Evolutionary conservation across 176 grass and related monocot species (phyloP), one percentile per base, ranked within the genome.

Genomic region (Juncus effusus): DNA sequence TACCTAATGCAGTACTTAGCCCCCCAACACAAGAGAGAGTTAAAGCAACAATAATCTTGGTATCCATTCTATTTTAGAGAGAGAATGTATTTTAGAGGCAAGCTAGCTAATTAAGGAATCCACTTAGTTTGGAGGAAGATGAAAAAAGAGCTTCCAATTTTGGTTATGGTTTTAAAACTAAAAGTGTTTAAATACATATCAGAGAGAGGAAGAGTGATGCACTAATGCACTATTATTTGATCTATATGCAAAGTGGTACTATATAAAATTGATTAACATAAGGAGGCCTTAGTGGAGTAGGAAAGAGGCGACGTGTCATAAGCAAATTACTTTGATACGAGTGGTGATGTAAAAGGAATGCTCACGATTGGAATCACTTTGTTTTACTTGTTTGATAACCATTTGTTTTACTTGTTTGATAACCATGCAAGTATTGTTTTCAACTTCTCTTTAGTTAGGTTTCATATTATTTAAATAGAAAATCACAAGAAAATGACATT

Each of bases 1-100:
- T 90, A 90, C 87, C 87, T 12, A 90, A 73, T 14, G 87, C 81
- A 44, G 87, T 90, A 79, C 87, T 90, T 40, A 90, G 55, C 16
- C 87, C 87, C 2, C 87, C 87, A 6, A 90, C 76, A 60, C 86
- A 75, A 36, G 87, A 90, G 52, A 90, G 76, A 51, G 82, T 61
- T 16, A 90, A 73, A 9, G 87, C 79, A 51, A 86, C 87, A 38
- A 44, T 3, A 64, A 90, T 38, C 59, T 90, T 86, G 4, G 82
- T 75, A 80, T 90, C 82, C 87, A 90, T 90, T 61, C 44, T 66
- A 13, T 42, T 49, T 42, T 57, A 10, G 1, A 59, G 54, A 72
- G 11, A 14, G 10, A 42, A 59, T 14, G 41, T 38, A 72, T 41
- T 56, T 52, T 56, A 42, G 52, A 56, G 53, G 36, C 37, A 13